Evolutionary conservation across 2,329 filamentous ascomycete species (phyloP).

Genomic region (Trichoderma arundinaceum): DNA sequence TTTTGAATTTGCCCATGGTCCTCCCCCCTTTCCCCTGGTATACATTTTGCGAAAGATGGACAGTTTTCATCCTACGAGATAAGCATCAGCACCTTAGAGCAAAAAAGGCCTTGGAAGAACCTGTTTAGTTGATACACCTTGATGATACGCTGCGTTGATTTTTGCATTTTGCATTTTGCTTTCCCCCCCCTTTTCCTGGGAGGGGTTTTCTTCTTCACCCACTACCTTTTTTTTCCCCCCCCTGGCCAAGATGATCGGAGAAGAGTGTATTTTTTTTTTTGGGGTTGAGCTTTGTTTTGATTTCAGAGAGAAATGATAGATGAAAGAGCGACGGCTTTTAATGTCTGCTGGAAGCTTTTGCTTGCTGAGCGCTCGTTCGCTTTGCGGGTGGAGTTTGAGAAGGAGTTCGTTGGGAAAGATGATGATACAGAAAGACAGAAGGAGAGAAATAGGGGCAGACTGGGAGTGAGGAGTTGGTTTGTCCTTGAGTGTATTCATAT

Average conservation of each 20-base stretch:
- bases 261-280: constrained; percentile 18
- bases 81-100: constrained; percentile 27
- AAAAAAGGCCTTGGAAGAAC: constrained; percentile 22
- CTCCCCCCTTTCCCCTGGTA: neutral
- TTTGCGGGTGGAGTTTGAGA: constrained; percentile 16
- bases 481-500: constrained; percentile 27
- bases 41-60: constrained; percentile 6
- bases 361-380: neutral
- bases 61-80: neutral
- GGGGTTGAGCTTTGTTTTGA: neutral
- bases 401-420: constrained; percentile 10
- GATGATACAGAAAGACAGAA: no score
- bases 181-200: neutral
- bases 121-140: constrained; percentile 26
- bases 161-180: neutral
- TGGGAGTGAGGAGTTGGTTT: neutral
- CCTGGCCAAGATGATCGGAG: constrained; percentile 1
- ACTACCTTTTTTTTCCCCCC: constrained; percentile 6
- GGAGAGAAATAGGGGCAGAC: neutral
- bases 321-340: constrained; percentile 4
- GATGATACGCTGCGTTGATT: constrained; percentile 29
- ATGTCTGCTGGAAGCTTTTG: constrained; percentile 5
- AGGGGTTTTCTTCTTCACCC: neutral
- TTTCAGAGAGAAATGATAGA: constrained; percentile 10
- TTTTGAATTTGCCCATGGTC: neutral